Evolutionary conservation across 148 eudicot genomes (phyloP).

Genomic region (Limonium bicolor): DNA sequence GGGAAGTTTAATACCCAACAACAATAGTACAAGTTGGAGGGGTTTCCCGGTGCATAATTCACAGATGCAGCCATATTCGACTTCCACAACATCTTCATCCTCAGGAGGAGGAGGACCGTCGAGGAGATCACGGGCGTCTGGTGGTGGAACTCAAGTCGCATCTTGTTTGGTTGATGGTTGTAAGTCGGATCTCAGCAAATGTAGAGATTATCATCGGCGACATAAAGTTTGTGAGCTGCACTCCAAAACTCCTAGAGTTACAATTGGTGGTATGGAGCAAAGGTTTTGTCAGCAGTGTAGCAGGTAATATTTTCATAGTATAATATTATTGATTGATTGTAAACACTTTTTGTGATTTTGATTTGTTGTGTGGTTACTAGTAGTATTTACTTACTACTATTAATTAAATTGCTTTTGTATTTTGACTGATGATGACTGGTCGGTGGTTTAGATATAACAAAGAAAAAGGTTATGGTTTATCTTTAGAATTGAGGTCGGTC

Average conservation of each 20-base stretch:
- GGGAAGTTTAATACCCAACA: slow-evolving; percentile 21
- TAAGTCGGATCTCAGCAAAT: slow-evolving; percentile 42
- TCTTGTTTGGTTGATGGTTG: slow-evolving; percentile 56
- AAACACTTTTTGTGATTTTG: too few species aligned
- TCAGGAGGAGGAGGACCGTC: slow-evolving; percentile 25
- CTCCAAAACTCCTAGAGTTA: slow-evolving; percentile 49
- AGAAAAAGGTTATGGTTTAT: too few species aligned
- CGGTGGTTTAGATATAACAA: too few species aligned
- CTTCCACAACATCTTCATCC: too few species aligned
- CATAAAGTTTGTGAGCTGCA: slow-evolving; percentile 70
- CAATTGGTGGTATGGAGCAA: slow-evolving; percentile 38
- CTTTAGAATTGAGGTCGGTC: too few species aligned
- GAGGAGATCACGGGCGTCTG: slow-evolving; percentile 32
- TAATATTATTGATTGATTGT: not conserved
- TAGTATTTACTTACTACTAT: too few species aligned
- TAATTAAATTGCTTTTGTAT: too few species aligned
- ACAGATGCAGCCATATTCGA: slow-evolving; percentile 27
- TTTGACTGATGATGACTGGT: too few species aligned
- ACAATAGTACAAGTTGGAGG: too few species aligned
- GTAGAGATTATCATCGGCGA: slow-evolving; percentile 56
- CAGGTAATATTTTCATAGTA: slow-evolving; percentile 16
- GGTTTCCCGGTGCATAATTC: slow-evolving; percentile 8
- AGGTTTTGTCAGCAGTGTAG: slow-evolving; percentile 76
- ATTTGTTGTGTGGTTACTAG: too few species aligned
- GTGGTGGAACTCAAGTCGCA: slow-evolving; percentile 20